Base-by-base conservation (phyloP, 2,329 filamentous ascomycete species). In the Colletotrichum sp. region DNA sequence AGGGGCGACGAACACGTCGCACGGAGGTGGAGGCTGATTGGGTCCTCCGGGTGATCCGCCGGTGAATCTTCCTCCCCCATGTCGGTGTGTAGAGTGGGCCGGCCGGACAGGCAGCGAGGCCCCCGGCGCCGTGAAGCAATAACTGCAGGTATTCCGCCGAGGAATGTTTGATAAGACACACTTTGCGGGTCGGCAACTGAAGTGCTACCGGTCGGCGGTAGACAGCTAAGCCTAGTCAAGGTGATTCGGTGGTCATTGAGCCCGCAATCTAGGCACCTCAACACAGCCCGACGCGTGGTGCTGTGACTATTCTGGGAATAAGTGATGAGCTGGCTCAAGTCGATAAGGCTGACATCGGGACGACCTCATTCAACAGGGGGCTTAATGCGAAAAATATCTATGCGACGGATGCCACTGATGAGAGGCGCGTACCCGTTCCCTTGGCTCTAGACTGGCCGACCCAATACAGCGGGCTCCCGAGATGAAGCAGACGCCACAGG, bases 401-500 rank as follows among this genome's bases (percentile, higher is more conserved):
- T 21, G 32, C 43, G 12, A 13, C 32, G 21, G n/a, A 18, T 21
- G 43, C 13, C 18, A 48, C n/a, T 8, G 32, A 66, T 66, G 16
- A 56, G 21, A 16, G n/a, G 28, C 8, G 24, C 26, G 52, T 28
- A 24, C 21, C 24, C 26, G 12, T 0, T 13, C 26, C 24, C 52
- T 13, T 28, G 52, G 52, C 13, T 2, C 52, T 2, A 28, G 6
- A 21, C 36, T 34, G 34, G 56, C 61, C 13, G 56, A 72, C 69
- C 62, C 64, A 67, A 48, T 62, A 7, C 55, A 62, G 38, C n/a
- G 73, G 69, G 21, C 61, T 32, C n/a, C 32, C 32, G 69, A 48
- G 48, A 75, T 67, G 55, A 24, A 48, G 43, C 55, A 6, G 26
- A 72, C 73, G 73, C 73, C 73, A 75, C 73, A 16, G 26, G 62